These are phyloP conservation scores for Tetrahymena thermophila DNA, from an alignment of 73 alveolate genomes.

Conservation along the genomic window DNA sequence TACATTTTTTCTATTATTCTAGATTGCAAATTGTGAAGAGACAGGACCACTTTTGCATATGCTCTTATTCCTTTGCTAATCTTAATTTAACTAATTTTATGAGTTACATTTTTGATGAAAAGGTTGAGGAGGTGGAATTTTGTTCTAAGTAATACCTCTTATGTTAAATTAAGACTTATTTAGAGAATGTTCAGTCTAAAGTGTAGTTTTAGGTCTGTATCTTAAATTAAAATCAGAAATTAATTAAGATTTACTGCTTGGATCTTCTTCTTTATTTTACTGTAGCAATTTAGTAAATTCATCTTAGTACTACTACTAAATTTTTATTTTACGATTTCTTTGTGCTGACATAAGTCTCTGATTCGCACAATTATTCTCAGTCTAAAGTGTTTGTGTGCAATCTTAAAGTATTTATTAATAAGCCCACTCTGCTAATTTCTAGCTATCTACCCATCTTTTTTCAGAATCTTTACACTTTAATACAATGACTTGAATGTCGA, in stretches of 20 bases:
- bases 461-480: slow-evolving; percentile 35
- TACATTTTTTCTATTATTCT: too few species aligned
- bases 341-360: neutral
- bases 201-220: neutral
- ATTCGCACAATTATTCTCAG: neutral
- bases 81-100: neutral
- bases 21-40: neutral
- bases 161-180: neutral
- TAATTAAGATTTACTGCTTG: neutral
- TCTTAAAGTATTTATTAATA: neutral
- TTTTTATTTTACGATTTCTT: neutral
- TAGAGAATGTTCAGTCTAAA: neutral
- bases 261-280: neutral
- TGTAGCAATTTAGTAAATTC: neutral
- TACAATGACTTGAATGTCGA: slow-evolving; percentile 15
- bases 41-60: neutral
- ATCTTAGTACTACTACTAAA: neutral
- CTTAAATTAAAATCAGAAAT: neutral
- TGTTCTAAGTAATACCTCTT: neutral
- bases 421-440: slow-evolving; percentile 11
- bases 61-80: neutral
- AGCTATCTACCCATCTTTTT: slow-evolving; percentile 44
- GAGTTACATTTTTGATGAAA: neutral
- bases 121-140: neutral
- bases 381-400: neutral